A percentile compares a stretch with the other conserved stretches of the same genome.
These are phyloP conservation scores for Pezicula rhizophila DNA, from an alignment of 2,329 filamentous ascomycete genomes.

Conservation along the genomic window DNA sequence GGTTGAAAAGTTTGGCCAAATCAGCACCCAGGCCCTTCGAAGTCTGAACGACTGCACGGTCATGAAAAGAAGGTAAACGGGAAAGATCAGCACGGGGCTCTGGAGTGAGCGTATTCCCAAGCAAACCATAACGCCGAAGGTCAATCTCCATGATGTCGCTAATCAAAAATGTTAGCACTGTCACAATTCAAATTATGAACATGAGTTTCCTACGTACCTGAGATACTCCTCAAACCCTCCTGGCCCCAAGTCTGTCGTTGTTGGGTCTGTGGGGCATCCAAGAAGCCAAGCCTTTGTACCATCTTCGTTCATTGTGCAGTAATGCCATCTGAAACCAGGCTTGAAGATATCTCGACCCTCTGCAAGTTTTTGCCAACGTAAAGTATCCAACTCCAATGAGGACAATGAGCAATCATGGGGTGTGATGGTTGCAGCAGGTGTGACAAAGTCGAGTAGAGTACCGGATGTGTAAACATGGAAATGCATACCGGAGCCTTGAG, in stretches of 20 bases:
- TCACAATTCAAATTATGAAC: neutral
- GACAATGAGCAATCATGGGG: conserved; percentile 86
- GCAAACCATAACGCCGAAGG: conserved; percentile 80
- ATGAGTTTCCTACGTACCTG: conserved; percentile 33
- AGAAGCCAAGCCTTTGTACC: conserved; percentile 95
- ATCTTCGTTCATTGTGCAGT: conserved; percentile 91
- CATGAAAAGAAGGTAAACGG: conserved; percentile 39
- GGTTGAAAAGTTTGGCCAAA: conserved; percentile 80
- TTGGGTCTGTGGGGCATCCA: conserved; percentile 76
- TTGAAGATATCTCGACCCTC: conserved; percentile 93
- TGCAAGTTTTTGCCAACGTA: conserved; percentile 92
- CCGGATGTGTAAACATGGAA: conserved; percentile 95
- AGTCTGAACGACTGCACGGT: conserved; percentile 41
- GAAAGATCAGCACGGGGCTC: conserved; percentile 45
- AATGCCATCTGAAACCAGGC: conserved; percentile 92
- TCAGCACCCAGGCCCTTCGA: conserved; percentile 75
- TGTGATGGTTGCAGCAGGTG: conserved; percentile 80
- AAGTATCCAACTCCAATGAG: conserved; percentile 75
- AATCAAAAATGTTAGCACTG: neutral
- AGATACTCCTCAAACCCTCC: conserved; percentile 83
- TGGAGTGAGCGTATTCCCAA: conserved; percentile 68
- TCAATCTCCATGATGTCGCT: conserved; percentile 91
- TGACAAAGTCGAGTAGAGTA: conserved; percentile 88
- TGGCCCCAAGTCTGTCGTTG: conserved; percentile 57
- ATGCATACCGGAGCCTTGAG: conserved; percentile 84